These are phyloP conservation scores for Gremmenia infestans DNA, from an alignment of 2,329 filamentous ascomycete species.

Conservation along the genomic window DNA sequence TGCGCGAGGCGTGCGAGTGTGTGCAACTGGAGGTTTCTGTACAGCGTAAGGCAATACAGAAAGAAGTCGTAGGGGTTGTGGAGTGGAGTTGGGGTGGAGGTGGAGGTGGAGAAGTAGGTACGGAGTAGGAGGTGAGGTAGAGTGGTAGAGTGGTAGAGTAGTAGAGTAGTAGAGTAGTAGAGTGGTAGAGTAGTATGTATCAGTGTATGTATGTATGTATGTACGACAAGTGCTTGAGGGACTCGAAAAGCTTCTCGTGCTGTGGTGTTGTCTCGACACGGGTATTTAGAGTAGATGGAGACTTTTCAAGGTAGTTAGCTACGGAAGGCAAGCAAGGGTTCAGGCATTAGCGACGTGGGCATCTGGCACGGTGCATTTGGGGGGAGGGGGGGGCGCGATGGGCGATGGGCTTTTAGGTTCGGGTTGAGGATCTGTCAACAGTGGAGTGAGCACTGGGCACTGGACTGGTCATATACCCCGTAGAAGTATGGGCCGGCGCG, in stretches of 20 bases:
- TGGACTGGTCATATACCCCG: no score
- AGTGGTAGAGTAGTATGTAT: neutral
- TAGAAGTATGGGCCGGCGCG: no score
- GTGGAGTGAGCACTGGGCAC: no score
- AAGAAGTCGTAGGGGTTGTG: neutral
- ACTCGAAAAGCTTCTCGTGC: neutral
- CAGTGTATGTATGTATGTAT: no score
- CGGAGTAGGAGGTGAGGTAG: neutral
- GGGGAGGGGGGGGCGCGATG: neutral
- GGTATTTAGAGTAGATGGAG: conserved; percentile 2
- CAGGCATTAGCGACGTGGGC: neutral
- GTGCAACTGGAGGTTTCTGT: neutral
- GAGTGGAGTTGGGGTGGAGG: conserved; percentile 1
- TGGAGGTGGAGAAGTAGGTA: conserved; percentile 1
- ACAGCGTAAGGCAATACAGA: neutral
- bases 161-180: neutral
- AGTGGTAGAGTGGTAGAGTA: neutral
- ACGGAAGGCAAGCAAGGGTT: neutral
- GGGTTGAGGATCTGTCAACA: no score
- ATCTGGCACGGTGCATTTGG: neutral
- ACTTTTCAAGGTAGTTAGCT: neutral
- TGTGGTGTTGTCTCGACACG: neutral
- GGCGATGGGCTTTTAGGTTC: no score
- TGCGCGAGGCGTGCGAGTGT: neutral
- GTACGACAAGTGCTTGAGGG: neutral